Conservation (phyloP, 1,284 basidiomycete species). For the Naganishia liquefaciens region DNA sequence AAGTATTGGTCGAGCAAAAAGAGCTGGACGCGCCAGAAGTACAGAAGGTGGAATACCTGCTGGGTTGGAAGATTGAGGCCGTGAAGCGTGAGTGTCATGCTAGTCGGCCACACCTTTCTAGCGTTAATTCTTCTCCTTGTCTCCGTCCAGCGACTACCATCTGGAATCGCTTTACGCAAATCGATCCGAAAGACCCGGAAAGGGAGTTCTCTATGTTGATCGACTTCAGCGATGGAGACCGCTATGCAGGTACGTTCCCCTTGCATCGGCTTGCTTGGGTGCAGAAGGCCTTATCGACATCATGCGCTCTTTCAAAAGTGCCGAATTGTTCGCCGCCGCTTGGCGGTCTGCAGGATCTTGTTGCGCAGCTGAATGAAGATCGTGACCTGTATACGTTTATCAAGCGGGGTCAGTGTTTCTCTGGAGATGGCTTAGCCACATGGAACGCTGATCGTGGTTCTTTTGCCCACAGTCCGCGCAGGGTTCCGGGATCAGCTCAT, state of each 20-base stretch:
- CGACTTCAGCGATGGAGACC: constrained; percentile 62
- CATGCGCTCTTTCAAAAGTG: constrained; percentile 37
- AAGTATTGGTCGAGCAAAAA: constrained; percentile 64
- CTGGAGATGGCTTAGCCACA: background rate
- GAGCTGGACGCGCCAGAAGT: constrained; percentile 63
- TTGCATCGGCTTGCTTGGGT: background rate
- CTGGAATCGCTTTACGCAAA: constrained; percentile 59
- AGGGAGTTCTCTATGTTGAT: constrained; percentile 74
- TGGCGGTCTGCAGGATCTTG: constrained; percentile 42
- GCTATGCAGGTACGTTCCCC: constrained; percentile 66
- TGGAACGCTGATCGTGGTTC: background rate
- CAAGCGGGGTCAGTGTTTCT: constrained; percentile 41
- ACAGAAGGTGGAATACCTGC: constrained; percentile 60
- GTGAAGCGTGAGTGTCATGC: constrained; percentile 59
- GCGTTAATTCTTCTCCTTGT: background rate
- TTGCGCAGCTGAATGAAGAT: constrained; percentile 48
- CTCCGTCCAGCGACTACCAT: constrained; percentile 14
- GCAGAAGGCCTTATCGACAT: background rate
- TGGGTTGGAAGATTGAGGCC: constrained; percentile 71
- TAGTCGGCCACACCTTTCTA: background rate
- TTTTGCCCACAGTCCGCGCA: background rate
- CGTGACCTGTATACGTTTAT: constrained; percentile 50
- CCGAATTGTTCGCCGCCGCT: constrained; percentile 50
- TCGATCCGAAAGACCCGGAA: constrained; percentile 63
- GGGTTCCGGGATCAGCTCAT: constrained; percentile 1